Percentiles rank a stretch among this genome's conserved stretches.
phyloP scores from a whole-genome alignment of 1,284 basidiomycete species.

The Cerioporus squamosus region DNA sequence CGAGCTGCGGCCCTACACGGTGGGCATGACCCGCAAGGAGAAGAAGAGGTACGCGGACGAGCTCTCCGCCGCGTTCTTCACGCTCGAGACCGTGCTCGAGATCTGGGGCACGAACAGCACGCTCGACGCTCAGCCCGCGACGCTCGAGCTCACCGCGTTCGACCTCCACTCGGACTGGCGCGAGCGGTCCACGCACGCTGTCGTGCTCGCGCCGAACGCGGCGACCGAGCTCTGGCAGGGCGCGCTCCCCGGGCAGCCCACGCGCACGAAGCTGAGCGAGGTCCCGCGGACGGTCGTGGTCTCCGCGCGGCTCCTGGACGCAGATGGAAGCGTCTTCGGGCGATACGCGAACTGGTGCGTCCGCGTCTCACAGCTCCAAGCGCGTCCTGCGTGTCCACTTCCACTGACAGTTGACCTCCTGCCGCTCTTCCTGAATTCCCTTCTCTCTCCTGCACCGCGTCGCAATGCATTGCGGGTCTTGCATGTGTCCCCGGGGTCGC shows the following conservation, averaged over 20 bases:
- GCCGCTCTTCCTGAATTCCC: too few relatives aligned
- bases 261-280: constrained; percentile 68
- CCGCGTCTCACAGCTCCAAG: background rate
- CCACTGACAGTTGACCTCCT: too few relatives aligned
- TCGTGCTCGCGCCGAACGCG: constrained; percentile 71
- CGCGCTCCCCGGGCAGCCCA: constrained; percentile 68
- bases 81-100: constrained; percentile 68
- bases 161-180: constrained; percentile 68
- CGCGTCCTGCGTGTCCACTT: too few relatives aligned
- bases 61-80: constrained; percentile 65
- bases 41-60: constrained; percentile 60
- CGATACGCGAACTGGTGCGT: constrained; percentile 80
- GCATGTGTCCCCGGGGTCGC: too few relatives aligned
- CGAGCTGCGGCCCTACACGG: constrained; percentile 63
- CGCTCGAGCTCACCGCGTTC: constrained; percentile 71
- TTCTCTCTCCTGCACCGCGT: too few relatives aligned
- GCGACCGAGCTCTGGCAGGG: constrained; percentile 83
- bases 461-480: too few relatives aligned
- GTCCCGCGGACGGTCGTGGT: constrained; percentile 71
- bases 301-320: constrained; percentile 73
- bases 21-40: constrained; percentile 83
- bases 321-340: constrained; percentile 62
- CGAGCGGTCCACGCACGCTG: constrained; percentile 52
- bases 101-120: constrained; percentile 88
- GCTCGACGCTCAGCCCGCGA: constrained; percentile 57